Evolutionary conservation across 352 stramenopile species (phyloP).

Genomic region (Phytophthora lateralis): DNA sequence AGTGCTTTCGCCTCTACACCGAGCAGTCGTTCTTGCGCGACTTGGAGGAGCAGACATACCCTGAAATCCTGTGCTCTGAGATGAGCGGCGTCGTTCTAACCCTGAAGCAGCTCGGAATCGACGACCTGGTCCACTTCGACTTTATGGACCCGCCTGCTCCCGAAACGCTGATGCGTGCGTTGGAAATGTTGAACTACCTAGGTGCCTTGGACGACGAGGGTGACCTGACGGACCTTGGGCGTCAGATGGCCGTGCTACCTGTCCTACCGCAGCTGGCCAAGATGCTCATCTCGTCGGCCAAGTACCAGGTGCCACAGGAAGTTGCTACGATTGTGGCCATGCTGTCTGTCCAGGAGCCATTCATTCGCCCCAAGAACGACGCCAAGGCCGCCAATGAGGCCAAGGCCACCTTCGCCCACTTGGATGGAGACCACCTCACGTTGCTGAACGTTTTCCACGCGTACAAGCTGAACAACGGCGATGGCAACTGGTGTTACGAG

Average conservation of each 20-base stretch:
- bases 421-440: constrained; percentile 97
- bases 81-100: constrained; percentile 97
- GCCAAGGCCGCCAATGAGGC: constrained; percentile 97
- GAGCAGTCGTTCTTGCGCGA: constrained; percentile 97
- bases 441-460: constrained; percentile 98
- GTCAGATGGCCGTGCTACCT: constrained; percentile 96
- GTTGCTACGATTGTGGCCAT: constrained; percentile 97
- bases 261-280: constrained; percentile 98
- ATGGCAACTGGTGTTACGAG: constrained; percentile 97
- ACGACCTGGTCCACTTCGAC: constrained; percentile 99
- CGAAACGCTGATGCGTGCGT: constrained; percentile 97
- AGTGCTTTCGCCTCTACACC: constrained; percentile 98
- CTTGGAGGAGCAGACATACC: constrained; percentile 98
- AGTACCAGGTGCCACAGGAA: constrained; percentile 97
- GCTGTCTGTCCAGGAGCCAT: constrained; percentile 94
- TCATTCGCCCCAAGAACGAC: constrained; percentile 96
- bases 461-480: constrained; percentile 93
- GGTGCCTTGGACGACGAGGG: constrained; percentile 98
- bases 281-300: constrained; percentile 95
- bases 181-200: constrained; percentile 99
- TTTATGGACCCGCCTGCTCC: constrained; percentile 99
- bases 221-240: constrained; percentile 92
- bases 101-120: constrained; percentile 98
- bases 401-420: constrained; percentile 95
- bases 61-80: constrained; percentile 97